These are phyloP conservation scores for Pleurotus citrinopileatus DNA, from an alignment of 768 basidiomycete genomes.

Conservation along the genomic window DNA sequence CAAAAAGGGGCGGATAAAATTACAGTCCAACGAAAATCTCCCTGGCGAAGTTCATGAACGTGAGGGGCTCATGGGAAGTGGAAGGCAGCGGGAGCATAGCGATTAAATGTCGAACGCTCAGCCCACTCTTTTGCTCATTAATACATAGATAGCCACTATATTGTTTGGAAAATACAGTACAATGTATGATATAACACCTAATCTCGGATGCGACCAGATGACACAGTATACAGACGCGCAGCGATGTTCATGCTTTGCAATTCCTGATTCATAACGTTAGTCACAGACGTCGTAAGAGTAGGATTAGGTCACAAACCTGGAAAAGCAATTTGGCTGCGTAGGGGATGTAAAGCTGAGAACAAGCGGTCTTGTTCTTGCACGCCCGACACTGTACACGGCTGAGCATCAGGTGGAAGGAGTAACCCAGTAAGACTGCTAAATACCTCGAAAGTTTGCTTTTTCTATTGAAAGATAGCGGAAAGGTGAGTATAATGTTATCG, in stretches of 20 bases:
- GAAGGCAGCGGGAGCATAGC: conserved; percentile 29
- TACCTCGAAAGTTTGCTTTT: conserved; percentile 97
- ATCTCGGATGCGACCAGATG: conserved; percentile 83
- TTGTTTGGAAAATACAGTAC: conserved; percentile 18
- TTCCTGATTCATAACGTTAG: conserved; percentile 46
- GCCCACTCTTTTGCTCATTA: conserved; percentile 15
- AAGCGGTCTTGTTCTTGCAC: conserved; percentile 95
- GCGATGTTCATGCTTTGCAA: conserved; percentile 96
- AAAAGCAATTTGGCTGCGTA: conserved; percentile 96
- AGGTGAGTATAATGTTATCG: conserved; percentile 6
- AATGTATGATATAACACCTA: conserved; percentile 21
- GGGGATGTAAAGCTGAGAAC: conserved; percentile 88
- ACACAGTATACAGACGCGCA: conserved; percentile 81
- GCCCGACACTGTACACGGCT: conserved; percentile 73
- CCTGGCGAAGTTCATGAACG: conserved; percentile 53
- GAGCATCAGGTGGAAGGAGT: conserved; percentile 4
- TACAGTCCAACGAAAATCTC: conserved; percentile 46
- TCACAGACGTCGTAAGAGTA: background rate
- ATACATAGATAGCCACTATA: conserved; percentile 18
- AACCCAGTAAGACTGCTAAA: conserved; percentile 7
- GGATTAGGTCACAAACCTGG: conserved; percentile 58
- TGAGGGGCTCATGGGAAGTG: conserved; percentile 57
- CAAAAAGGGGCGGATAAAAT: conserved; percentile 47
- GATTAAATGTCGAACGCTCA: conserved; percentile 23
- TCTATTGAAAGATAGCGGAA: conserved; percentile 36